Evolutionary conservation across 768 basidiomycete species (phyloP), one percentile per base, ranked within the genome.

Genomic region (Lenzites betulinus): DNA sequence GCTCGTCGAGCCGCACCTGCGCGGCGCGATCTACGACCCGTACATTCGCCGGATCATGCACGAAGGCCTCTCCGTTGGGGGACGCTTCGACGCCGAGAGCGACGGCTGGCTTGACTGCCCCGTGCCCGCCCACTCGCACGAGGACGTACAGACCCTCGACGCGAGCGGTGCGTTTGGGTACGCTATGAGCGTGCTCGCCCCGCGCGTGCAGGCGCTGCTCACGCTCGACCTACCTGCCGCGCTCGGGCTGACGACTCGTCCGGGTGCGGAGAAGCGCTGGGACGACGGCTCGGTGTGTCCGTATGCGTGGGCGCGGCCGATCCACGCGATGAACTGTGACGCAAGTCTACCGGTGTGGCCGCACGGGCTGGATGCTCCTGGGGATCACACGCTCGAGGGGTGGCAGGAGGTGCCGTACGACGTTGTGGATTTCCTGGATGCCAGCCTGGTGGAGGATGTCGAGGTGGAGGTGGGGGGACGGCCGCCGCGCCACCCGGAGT

Each of bases 11-110:
- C 53, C 62, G 44, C 69, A 70, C 50, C 81, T 97, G 13, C 83
- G 84, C 20, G 91, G 87, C 3, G 83, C 90, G 5, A 94, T 93
- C 67, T 96, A 95, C 73, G 91, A 94, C 74, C 81, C 91, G 0
- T 92, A 88, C 73, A 81, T 98, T 60, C 89, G 96, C 20, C 91
- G 88, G 51, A 82, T 98, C 62, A 82, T 95, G 68, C 86, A 84
- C 83, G 93, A 98, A 72, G 95, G 95, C 49, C 75, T 81, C 43
- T 81, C 83, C 47, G 54, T 36, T 38, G 62, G 62, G 23, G 46
- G 51, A 15, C 51, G 52, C 11, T 64, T 66, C 51, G 70, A 77
- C 15, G 73, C 80, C 49, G 84, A 90, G 28, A 63, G 87, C 16
- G 70, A 78, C 2, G 58, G 69, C 7, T 95, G 95, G 95, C 74